phyloP scores from a whole-genome alignment of 495 filamentous ascomycete species.

The Trichoderma gamsii region DNA sequence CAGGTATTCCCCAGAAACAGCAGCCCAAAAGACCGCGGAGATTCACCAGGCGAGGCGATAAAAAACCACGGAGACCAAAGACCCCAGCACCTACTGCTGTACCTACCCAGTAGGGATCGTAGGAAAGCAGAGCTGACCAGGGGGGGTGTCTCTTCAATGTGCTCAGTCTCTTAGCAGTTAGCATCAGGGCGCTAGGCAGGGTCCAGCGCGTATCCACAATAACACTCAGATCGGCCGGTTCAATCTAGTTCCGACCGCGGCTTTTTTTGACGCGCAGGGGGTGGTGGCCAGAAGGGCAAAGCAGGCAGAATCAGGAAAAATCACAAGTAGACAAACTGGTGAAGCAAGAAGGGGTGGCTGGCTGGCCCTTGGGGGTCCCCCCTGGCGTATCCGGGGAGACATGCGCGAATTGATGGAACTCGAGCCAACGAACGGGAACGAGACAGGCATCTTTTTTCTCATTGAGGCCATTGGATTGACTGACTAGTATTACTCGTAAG shows the following conservation, averaged over 20 bases:
- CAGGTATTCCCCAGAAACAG: neutral
- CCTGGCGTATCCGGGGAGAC: neutral
- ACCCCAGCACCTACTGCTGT: neutral
- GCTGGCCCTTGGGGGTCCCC: neutral
- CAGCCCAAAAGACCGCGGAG: neutral
- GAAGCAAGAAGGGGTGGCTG: too few relatives aligned
- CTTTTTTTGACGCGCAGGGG: constrained; percentile 11
- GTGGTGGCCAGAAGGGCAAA: neutral
- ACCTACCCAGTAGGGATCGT: constrained; percentile 11
- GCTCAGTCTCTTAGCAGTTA: too few relatives aligned
- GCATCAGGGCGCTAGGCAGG: neutral
- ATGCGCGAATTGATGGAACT: constrained; percentile 5
- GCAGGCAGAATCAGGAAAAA: neutral
- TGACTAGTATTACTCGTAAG: neutral
- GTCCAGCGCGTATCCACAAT: neutral
- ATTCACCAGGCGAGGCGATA: neutral
- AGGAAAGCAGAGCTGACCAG: neutral
- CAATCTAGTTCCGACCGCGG: constrained; percentile 14
- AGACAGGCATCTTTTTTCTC: too few relatives aligned
- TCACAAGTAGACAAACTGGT: too few relatives aligned
- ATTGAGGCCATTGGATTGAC: too few relatives aligned
- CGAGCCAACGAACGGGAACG: neutral
- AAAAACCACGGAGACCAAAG: neutral
- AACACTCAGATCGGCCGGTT: constrained; percentile 10
- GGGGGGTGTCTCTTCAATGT: constrained; percentile 1